These are phyloP conservation scores for Erysimum cheiri DNA, from an alignment of 441 rosid species.

Conservation along the genomic window DNA sequence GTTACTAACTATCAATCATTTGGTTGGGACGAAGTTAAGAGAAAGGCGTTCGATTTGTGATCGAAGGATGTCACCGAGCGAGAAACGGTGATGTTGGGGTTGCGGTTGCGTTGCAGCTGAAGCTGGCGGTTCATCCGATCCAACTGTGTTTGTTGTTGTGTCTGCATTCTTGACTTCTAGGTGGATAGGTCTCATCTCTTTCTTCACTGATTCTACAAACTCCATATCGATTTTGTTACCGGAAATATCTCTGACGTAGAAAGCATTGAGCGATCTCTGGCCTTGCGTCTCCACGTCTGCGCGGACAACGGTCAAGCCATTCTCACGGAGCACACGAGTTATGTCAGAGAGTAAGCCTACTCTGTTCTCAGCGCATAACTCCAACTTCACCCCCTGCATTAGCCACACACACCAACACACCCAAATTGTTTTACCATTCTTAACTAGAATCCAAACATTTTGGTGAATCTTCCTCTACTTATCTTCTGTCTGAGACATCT, in stretches of 20 bases:
- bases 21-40: conserved; percentile 54
- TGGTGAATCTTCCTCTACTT: conserved; percentile 28
- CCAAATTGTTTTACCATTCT: conserved; percentile 26
- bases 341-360: conserved; percentile 88
- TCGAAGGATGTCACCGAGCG: conserved; percentile 58
- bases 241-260: conserved; percentile 60
- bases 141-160: not conserved
- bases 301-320: conserved; percentile 82
- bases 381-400: conserved; percentile 83
- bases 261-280: conserved; percentile 72
- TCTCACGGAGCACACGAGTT: conserved; percentile 91
- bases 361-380: conserved; percentile 83
- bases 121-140: not conserved
- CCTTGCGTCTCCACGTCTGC: conserved; percentile 94
- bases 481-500: conserved; percentile 18
- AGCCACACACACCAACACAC: conserved; percentile 35
- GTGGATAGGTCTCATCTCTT: conserved; percentile 66
- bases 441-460: conserved; percentile 25
- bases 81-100: conserved; percentile 41
- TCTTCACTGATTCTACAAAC: conserved; percentile 64
- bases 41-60: conserved; percentile 61
- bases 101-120: conserved; percentile 32
- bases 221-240: conserved; percentile 71
- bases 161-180: conserved; percentile 52
- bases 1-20: conserved; percentile 33